Percentiles rank a stretch among this genome's conserved stretches.
phyloP scores from a whole-genome alignment of 306 rosid genomes.

The Sphenostylis stenocarpa region DNA sequence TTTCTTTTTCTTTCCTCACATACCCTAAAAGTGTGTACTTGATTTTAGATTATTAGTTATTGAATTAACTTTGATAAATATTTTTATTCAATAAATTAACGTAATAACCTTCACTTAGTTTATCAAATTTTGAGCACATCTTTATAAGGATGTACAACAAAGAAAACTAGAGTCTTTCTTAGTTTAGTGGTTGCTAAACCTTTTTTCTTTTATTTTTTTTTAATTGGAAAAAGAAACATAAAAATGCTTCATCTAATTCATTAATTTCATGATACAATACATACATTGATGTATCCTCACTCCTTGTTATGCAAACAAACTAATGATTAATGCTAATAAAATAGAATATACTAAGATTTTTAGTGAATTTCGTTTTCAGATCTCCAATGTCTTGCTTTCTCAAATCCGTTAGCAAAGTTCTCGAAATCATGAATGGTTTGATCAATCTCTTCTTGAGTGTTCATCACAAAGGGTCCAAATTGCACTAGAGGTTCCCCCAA shows the following conservation, averaged over 20 bases:
- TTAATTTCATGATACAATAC: not conserved
- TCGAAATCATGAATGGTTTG: conserved; percentile 75
- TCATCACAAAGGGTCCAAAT: conserved; percentile 87
- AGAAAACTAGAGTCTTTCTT: too few relatives aligned
- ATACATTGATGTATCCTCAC: not conserved
- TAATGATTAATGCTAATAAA: not conserved
- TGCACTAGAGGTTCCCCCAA: conserved; percentile 66
- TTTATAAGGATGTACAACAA: too few relatives aligned
- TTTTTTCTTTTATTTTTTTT: too few relatives aligned
- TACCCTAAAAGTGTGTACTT: too few relatives aligned
- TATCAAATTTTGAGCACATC: too few relatives aligned
- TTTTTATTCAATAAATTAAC: too few relatives aligned
- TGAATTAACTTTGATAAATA: too few relatives aligned
- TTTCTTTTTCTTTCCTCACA: too few relatives aligned
- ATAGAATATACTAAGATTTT: conserved; percentile 33
- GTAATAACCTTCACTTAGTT: too few relatives aligned
- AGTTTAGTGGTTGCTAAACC: too few relatives aligned
- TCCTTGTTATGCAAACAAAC: not conserved
- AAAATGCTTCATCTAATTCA: not conserved
- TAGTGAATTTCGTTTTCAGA: conserved; percentile 42
- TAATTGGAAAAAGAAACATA: not conserved
- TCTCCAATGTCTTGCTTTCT: conserved; percentile 81
- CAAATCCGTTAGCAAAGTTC: conserved; percentile 68
- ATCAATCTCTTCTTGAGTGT: conserved; percentile 72
- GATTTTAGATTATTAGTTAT: too few relatives aligned